Conservation (phyloP, 2,329 filamentous ascomycete species). For the Trichoderma sp. region DNA sequence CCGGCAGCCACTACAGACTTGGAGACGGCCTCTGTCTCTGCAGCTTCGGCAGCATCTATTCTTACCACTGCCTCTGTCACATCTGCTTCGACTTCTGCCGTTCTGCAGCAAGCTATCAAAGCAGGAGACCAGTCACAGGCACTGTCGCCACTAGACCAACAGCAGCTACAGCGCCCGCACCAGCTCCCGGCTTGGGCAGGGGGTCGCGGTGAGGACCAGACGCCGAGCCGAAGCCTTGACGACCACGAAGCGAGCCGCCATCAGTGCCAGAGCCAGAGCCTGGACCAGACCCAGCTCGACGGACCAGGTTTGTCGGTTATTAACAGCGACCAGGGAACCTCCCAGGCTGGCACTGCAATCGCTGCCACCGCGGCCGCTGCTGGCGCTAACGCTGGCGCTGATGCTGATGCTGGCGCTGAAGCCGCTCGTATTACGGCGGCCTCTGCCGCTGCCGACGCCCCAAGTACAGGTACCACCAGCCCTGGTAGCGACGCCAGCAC, state of each 20-base stretch:
- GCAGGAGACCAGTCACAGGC: constrained; percentile 13
- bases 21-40: constrained; percentile 1
- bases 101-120: not conserved
- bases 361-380: not conserved
- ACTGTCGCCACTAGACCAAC: constrained; percentile 3
- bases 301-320: constrained; percentile 7
- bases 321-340: constrained; percentile 17
- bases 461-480: constrained; percentile 4
- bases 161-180: constrained; percentile 29
- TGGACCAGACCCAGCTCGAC: not conserved
- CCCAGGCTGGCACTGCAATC: not conserved
- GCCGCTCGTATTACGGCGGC: constrained; percentile 6
- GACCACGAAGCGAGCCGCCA: constrained; percentile 11
- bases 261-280: constrained; percentile 9
- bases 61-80: not conserved
- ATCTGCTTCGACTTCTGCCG: not conserved
- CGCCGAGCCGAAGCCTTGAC: constrained; percentile 11
- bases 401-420: not conserved
- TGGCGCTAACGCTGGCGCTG: not conserved
- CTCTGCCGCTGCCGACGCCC: not conserved
- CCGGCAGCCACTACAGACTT: not conserved
- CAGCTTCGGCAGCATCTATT: not conserved
- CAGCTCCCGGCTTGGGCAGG: constrained; percentile 20
- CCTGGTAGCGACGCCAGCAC: not conserved
- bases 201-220: constrained; percentile 22